Percentiles rank a stretch among this genome's conserved stretches.
These are phyloP conservation scores for Fonsecaea pedrosoi DNA, from an alignment of 2,329 filamentous ascomycete species.

Conservation along the genomic window DNA sequence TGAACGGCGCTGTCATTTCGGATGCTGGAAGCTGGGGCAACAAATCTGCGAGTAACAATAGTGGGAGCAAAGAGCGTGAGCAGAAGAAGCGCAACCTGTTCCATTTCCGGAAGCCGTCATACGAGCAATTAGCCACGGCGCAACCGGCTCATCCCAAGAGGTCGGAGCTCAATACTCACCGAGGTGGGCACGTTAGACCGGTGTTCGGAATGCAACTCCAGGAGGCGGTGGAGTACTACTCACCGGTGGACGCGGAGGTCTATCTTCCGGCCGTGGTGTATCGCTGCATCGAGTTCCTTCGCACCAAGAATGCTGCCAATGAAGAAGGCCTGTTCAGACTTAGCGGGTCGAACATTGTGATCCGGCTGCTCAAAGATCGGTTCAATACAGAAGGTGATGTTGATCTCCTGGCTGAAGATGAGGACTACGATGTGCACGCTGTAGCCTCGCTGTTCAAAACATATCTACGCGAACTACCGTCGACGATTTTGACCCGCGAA, in stretches of 20 bases:
- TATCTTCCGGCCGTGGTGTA: conserved; percentile 91
- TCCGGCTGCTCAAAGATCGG: conserved; percentile 86
- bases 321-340: conserved; percentile 97
- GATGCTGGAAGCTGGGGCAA: conserved; percentile 87
- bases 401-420: conserved; percentile 79
- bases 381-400: conserved; percentile 95
- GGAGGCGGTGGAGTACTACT: conserved; percentile 83
- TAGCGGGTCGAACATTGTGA: conserved; percentile 94
- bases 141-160: conserved; percentile 26
- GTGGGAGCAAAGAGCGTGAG: conserved; percentile 65
- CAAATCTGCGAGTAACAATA: conserved; percentile 58
- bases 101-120: conserved; percentile 37
- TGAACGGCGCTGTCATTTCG: conserved; percentile 82
- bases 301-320: conserved; percentile 76
- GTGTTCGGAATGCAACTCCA: conserved; percentile 85
- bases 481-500: conserved; percentile 88
- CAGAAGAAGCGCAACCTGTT: conserved; percentile 39
- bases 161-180: conserved; percentile 23
- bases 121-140: conserved; percentile 32
- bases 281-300: conserved; percentile 91
- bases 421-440: conserved; percentile 94
- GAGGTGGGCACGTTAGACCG: conserved; percentile 57
- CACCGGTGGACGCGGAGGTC: conserved; percentile 72
- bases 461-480: conserved; percentile 89
- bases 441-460: conserved; percentile 93